These are phyloP conservation scores for Cladosporium sp. DNA, from an alignment of 2,329 filamentous ascomycete genomes.

Conservation along the genomic window DNA sequence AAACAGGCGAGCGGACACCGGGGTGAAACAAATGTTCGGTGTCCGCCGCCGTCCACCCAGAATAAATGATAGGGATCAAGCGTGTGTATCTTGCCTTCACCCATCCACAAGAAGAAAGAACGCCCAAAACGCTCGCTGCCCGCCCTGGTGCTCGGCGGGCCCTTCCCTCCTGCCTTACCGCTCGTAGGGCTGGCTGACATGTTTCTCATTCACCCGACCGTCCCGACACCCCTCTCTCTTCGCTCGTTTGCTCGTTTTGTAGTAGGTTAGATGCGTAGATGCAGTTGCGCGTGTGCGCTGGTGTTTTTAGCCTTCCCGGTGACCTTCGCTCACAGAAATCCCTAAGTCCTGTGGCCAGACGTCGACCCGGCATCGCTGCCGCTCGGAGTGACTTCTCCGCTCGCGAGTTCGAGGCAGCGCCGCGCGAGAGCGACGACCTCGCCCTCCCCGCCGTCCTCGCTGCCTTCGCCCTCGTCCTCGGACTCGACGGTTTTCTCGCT, in stretches of 20 bases:
- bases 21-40: too few species aligned
- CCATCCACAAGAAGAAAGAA: neutral
- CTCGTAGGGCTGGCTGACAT: neutral
- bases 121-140: neutral
- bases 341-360: conserved; percentile 9
- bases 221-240: too few species aligned
- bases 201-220: too few species aligned
- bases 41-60: too few species aligned
- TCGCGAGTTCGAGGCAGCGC: conserved; percentile 64
- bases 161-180: neutral
- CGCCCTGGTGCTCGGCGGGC: neutral
- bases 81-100: neutral
- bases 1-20: neutral
- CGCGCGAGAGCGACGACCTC: conserved; percentile 89
- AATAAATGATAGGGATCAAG: too few species aligned
- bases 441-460: conserved; percentile 75
- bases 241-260: neutral
- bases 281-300: neutral
- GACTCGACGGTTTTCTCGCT: conserved; percentile 83
- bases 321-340: neutral
- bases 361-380: conserved; percentile 9
- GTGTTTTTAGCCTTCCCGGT: neutral
- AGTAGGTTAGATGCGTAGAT: neutral
- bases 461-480: conserved; percentile 76
- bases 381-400: neutral